Evolutionary conservation across 2,329 filamentous ascomycete species (phyloP).

Genomic region (Phyllosticta ampelicida): DNA sequence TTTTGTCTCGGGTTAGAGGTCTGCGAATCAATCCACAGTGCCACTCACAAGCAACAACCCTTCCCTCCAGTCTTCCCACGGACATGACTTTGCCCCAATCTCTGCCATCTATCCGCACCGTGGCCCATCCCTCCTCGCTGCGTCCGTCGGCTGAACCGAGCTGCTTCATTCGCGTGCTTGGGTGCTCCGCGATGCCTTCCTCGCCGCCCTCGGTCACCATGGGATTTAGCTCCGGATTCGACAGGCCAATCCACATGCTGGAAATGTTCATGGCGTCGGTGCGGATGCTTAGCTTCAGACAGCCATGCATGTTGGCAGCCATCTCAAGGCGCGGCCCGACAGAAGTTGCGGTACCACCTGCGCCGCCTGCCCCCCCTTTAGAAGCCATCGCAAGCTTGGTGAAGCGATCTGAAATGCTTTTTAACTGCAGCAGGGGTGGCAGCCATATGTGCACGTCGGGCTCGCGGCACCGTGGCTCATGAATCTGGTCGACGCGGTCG

Average conservation of each 20-base stretch:
- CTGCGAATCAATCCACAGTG: not conserved
- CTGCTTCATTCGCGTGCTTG: conserved; percentile 64
- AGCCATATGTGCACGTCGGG: conserved; percentile 91
- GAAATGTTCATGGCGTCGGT: conserved; percentile 79
- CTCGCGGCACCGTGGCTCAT: conserved; percentile 82
- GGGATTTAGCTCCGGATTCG: conserved; percentile 80
- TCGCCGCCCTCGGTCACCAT: conserved; percentile 57
- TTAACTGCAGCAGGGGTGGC: conserved; percentile 76
- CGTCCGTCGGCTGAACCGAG: conserved; percentile 46
- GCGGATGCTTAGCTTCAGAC: conserved; percentile 64
- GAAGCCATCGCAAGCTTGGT: conserved; percentile 56
- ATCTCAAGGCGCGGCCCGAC: conserved; percentile 63
- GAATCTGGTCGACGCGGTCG: conserved; percentile 77
- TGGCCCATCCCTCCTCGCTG: conserved; percentile 76
- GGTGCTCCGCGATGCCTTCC: conserved; percentile 61
- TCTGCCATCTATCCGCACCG: conserved; percentile 79
- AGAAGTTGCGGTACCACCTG: conserved; percentile 15
- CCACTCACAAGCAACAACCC: conserved; percentile 75
- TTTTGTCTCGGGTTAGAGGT: not conserved
- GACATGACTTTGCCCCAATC: conserved; percentile 95
- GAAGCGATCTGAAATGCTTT: conserved; percentile 90
- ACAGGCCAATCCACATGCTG: conserved; percentile 74
- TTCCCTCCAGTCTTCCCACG: conserved; percentile 76
- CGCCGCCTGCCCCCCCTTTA: conserved; percentile 20
- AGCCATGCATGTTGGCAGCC: conserved; percentile 89